phyloP scores from a whole-genome alignment of 73 alveolate species.

The Tetrahymena elliotti region DNA sequence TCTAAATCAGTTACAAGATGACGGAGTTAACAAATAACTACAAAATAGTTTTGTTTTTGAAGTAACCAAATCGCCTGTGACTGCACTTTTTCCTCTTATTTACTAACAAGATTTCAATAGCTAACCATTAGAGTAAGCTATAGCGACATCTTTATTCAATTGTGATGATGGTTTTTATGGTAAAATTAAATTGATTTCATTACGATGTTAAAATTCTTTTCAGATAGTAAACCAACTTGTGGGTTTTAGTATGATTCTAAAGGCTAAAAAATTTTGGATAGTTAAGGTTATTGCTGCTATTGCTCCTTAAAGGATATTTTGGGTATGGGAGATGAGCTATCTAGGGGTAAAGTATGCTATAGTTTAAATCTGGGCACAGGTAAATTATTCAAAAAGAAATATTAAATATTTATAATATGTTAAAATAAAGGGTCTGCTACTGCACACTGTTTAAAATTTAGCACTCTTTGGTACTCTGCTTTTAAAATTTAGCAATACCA shows the following conservation, averaged over 20 bases:
- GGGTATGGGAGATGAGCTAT: neutral
- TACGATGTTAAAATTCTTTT: neutral
- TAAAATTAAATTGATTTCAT: neutral
- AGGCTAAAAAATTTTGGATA: slow-evolving; percentile 36
- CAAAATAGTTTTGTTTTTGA: slow-evolving; percentile 45
- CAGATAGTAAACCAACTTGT: slow-evolving; percentile 48
- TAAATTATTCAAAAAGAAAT: too few relatives aligned
- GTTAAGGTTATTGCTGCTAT: slow-evolving; percentile 71
- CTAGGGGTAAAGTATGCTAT: slow-evolving; percentile 51
- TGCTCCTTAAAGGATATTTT: slow-evolving; percentile 38
- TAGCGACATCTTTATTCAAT: slow-evolving; percentile 13
- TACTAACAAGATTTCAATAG: slow-evolving; percentile 62
- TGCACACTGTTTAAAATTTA: slow-evolving; percentile 62
- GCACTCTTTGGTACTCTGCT: slow-evolving; percentile 50
- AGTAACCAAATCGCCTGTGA: slow-evolving; percentile 53
- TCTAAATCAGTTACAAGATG: slow-evolving; percentile 12
- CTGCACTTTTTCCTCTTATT: slow-evolving; percentile 45
- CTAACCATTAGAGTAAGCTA: slow-evolving; percentile 44
- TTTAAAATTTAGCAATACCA: slow-evolving; percentile 46
- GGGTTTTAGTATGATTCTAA: slow-evolving; percentile 37
- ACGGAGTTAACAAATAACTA: slow-evolving; percentile 24
- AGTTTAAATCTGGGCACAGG: slow-evolving; percentile 31
- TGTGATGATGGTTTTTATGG: slow-evolving; percentile 50
- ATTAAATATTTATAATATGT: too few relatives aligned
- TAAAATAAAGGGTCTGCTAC: slow-evolving; percentile 34